Percentiles rank a stretch among this genome's conserved stretches.
phyloP scores from a whole-genome alignment of 1,284 basidiomycete genomes.

The Tilletia walkeri region DNA sequence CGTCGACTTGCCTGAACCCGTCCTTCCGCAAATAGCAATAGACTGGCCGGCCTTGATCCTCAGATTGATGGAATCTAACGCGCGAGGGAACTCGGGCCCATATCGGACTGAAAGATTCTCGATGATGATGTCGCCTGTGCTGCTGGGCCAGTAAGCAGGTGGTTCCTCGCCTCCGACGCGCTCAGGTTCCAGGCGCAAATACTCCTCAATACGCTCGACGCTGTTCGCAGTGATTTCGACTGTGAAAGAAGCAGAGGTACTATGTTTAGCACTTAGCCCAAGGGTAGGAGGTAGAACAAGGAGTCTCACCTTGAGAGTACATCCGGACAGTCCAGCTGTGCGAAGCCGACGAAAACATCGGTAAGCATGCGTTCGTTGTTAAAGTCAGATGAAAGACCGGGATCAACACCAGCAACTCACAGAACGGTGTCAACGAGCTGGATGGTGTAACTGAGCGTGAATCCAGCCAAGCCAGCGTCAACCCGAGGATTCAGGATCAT shows the following conservation, averaged over 20 bases:
- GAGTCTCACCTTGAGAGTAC: slow-evolving; percentile 1
- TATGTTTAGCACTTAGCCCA: no score
- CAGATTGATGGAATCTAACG: slow-evolving; percentile 48
- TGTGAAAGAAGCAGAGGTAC: background rate
- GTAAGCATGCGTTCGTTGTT: background rate
- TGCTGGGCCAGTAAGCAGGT: slow-evolving; percentile 55
- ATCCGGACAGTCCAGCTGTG: background rate
- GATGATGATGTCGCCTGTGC: slow-evolving; percentile 47
- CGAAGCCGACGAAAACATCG: no score
- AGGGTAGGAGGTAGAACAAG: background rate
- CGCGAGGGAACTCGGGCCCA: slow-evolving; percentile 51
- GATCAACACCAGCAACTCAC: slow-evolving; percentile 44
- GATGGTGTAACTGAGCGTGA: slow-evolving; percentile 49
- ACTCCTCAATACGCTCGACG: slow-evolving; percentile 55
- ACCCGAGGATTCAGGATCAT: slow-evolving; percentile 60
- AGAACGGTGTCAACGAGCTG: slow-evolving; percentile 66
- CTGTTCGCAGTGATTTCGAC: slow-evolving; percentile 56
- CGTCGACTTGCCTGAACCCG: slow-evolving; percentile 81
- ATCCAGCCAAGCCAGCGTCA: slow-evolving; percentile 51
- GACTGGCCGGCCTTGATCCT: slow-evolving; percentile 52
- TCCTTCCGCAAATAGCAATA: slow-evolving; percentile 61
- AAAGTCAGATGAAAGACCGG: no score
- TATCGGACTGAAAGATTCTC: slow-evolving; percentile 53
- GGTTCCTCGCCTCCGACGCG: slow-evolving; percentile 40
- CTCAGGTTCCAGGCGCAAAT: slow-evolving; percentile 47